Base-by-base conservation (phyloP, 345 rosid species). In the Salix purpurea region DNA sequence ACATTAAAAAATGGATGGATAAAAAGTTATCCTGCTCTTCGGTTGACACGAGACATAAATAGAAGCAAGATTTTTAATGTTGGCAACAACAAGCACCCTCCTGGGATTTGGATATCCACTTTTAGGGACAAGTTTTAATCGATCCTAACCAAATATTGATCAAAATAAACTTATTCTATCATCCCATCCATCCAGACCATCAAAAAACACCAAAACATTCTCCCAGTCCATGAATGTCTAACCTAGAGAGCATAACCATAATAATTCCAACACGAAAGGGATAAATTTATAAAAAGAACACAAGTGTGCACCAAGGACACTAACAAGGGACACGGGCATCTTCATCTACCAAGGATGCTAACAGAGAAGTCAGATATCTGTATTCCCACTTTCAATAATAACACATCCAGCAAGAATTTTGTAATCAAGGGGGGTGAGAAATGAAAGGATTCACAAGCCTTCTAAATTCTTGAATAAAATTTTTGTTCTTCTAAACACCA, bases 101-200 rank as follows among this genome's bases (percentile, higher is more conserved):
- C 26, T 56, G 26, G 26, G 61, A 56, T 56, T 18, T 30, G 69
- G 10, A 66, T 66, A 36, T 34, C 46, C 44, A 66, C 14, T 66
- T 66, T 19, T 23, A 36, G 70, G 6, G 44, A 37, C 61, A 21
- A 1, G 26, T 56, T 56, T 56, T n/a, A 56, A 56, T 21, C 23
- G 12, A 54, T 56, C 26, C 61, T 56, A 66, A 32, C 69, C 44
- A 34, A 66, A 37, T 15, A 67, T 21, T n/a, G 42, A 21, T 37
- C 12, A 67, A n/a, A n/a, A 67, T 67, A 67, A 66, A 66, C 69
- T 66, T 67, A 37, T 39, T 42, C 70, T 21, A 67, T 37, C 70
- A 39, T 67, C 62, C 44, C 13, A 67, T 67, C 10, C 21, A 11
- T 67, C 48, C 70, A 67, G 28, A 13, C 50, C 2, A 67, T 26